Evolutionary conservation across 768 basidiomycete species (phyloP), one percentile per base, ranked within the genome.

Genomic region (Rhodotorula kratochvilovae): DNA sequence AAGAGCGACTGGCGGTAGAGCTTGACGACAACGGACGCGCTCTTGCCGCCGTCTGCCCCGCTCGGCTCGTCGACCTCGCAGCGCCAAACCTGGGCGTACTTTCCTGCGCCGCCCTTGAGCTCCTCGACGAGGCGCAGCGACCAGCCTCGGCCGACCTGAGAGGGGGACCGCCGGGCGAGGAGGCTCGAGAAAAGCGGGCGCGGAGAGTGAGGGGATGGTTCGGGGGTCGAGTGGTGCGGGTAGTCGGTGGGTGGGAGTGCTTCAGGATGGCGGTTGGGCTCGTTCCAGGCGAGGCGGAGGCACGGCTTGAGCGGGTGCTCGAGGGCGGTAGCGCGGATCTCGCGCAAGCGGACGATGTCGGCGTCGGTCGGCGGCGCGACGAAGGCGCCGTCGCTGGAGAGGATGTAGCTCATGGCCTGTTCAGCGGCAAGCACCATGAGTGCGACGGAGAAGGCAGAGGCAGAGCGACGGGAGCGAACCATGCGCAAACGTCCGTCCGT

Each of bases 11-110:
- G 29, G 3, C 62, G 67, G 19, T 45, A 45, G 2, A 68, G 53
- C 53, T 68, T 68, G 59, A 68, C 36, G 31, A 68, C 53, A 19
- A 68, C 60, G n/a, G n/a, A n/a, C n/a, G n/a, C n/a, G n/a, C n/a
- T n/a, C n/a, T n/a, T n/a, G 21, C 25, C 5, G 6, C 46, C 63
- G 43, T 19, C 17, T n/a, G 5, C 12, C 4, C 19, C 5, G 3
- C 12, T 43, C 16, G 46, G 21, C 17, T 51, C 33, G 13, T 15
- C 6, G 13, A 15, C n/a, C 29, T 48, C 45, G 46, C 36, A 56
- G 15, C 67, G 55, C 67, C 67, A 68, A 5, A 63, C 61, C n/a
- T 68, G 67, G 15, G 61, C 25, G 27, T 19, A 48, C 55, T 68
- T 0, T 16, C 42, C 25, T 1, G 5, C 29, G 5, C 61, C 67